Base-by-base conservation (phyloP, 179 eudicot species). In the Carnegiea gigantea region DNA sequence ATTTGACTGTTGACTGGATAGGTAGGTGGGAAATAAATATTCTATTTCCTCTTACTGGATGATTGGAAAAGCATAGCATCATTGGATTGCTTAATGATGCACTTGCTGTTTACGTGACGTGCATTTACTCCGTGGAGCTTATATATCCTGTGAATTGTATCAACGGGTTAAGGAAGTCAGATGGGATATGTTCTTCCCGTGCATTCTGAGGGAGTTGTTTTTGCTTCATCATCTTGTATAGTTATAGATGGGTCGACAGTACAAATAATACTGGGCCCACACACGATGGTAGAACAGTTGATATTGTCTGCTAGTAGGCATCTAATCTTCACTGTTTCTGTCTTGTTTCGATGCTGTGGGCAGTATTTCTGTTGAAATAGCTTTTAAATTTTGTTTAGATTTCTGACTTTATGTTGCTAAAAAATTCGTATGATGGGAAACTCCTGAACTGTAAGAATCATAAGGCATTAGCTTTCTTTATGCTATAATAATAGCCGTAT, bases 1-100 rank as follows among this genome's bases (percentile, higher is more conserved):
- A 24, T 36, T 70, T 4, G 46, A 70, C 23, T 70, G 46, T 70
- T 70, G 73, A 68, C 73, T 68, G 73, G 73, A 36, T 70, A 70
- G 46, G 23, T 33, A 36, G 23, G 73, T 70, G 43, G 21, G 73
- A 70, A 70, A 70, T 30, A 30, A 14, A 70, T 36, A 36, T 70
- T 67, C 72, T 28, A 14, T 13, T 21, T 67, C 68, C 6, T 62
- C 40, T 11, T 14, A 26, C 40, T 67, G 72, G 28, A 28, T 30
- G 20, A 26, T 11, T 28, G 36, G 40, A 67, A 38, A 67, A 70
- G 26, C 46, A 70, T 70, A 15, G 73, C 73, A 28, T 70, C 46
- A 30, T 3, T 75, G n/a, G 9, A 26, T 48, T 6, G 5, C 38
- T 43, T 23, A 9, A 44, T 74, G 77, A n/a, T 74, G 77, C 59